Percentiles rank a stretch among this genome's conserved stretches.
Evolutionary conservation across 1,139 yeast genomes (phyloP).

Genomic region (Candida gigantensis): DNA sequence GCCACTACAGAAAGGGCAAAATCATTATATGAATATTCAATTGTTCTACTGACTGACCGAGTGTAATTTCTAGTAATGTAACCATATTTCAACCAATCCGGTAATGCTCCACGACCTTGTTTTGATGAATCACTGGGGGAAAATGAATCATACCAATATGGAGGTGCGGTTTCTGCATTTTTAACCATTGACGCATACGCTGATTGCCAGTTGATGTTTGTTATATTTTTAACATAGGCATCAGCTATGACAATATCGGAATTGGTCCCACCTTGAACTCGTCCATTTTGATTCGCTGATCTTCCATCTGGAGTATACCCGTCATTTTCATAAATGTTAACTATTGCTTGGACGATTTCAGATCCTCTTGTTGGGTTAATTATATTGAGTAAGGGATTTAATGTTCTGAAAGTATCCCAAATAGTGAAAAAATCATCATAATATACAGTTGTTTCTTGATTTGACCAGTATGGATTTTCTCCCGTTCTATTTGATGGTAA

Average conservation of each 20-base stretch:
- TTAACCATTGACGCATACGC: constrained; percentile 37
- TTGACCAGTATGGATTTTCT: constrained; percentile 26
- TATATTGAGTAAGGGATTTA: constrained; percentile 32
- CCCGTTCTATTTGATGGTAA: constrained; percentile 40
- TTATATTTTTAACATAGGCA: constrained; percentile 32
- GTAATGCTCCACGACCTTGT: constrained; percentile 34
- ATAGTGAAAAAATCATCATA: constrained; percentile 44
- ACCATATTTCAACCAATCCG: constrained; percentile 33
- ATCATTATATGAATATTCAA: constrained; percentile 42
- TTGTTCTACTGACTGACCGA: constrained; percentile 36
- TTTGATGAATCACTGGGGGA: constrained; percentile 31
- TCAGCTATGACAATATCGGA: constrained; percentile 44
- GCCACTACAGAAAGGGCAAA: constrained; percentile 38
- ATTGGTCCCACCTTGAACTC: constrained; percentile 43
- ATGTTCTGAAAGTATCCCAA: constrained; percentile 41
- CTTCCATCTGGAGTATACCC: constrained; percentile 44
- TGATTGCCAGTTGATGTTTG: constrained; percentile 28
- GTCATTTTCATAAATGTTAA: constrained; percentile 32
- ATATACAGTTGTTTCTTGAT: constrained; percentile 21
- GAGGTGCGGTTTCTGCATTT: constrained; percentile 38
- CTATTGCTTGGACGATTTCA: constrained; percentile 31
- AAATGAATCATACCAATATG: constrained; percentile 24
- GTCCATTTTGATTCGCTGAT: constrained; percentile 39
- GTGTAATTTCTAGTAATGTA: constrained; percentile 31
- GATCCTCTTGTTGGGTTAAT: constrained; percentile 30